Conservation (phyloP, 441 rosid species). For the Erysimum pusillum region DNA sequence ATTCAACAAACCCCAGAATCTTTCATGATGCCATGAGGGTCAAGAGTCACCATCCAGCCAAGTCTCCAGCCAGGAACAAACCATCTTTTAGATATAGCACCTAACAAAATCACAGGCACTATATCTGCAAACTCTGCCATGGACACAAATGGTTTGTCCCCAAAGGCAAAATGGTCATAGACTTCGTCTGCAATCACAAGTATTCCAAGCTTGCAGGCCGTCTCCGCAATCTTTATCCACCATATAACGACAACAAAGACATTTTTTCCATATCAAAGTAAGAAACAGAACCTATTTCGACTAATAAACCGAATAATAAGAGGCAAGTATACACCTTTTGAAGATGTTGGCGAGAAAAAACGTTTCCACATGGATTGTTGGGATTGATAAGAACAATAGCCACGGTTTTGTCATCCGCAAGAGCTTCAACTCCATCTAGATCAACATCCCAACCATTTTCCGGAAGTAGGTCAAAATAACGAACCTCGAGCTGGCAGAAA, state of each 20-base stretch:
- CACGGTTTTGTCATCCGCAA: constrained; percentile 60
- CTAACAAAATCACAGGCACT: constrained; percentile 66
- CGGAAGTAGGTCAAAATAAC: constrained; percentile 57
- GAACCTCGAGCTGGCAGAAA: constrained; percentile 47
- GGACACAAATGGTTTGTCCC: constrained; percentile 66
- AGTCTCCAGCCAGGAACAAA: constrained; percentile 66
- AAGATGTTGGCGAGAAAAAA: constrained; percentile 55
- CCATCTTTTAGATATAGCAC: constrained; percentile 81
- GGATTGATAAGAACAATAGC: constrained; percentile 61
- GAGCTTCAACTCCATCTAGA: constrained; percentile 54
- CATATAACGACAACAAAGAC: background rate
- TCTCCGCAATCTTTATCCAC: constrained; percentile 55
- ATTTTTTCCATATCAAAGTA: constrained; percentile 7
- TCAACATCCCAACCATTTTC: constrained; percentile 68
- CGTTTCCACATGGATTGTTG: constrained; percentile 73
- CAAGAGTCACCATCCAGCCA: constrained; percentile 58
- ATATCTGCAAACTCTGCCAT: constrained; percentile 71
- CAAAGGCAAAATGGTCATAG: constrained; percentile 55
- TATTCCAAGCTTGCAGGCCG: constrained; percentile 57
- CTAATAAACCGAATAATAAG: background rate
- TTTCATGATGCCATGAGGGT: constrained; percentile 46
- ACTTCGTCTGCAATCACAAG: constrained; percentile 58
- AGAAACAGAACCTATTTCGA: too few species aligned
- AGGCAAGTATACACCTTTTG: constrained; percentile 49
- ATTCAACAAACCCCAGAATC: constrained; percentile 49